Conservation (phyloP, 2,329 filamentous ascomycete genomes). For the Bipolaris victoriae region DNA sequence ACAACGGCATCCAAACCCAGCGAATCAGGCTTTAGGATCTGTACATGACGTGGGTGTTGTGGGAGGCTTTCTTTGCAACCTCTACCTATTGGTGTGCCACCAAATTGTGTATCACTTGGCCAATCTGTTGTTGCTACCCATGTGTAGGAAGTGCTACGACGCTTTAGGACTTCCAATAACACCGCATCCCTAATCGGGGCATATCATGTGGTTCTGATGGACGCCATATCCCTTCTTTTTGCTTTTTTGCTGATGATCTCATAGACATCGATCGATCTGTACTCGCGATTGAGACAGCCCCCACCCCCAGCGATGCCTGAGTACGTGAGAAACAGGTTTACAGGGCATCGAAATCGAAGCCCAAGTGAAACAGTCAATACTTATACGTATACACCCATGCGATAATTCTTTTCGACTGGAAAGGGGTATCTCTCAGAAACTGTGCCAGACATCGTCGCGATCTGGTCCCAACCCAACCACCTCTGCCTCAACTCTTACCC, state of each 20-base stretch:
- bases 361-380: background rate
- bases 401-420: background rate
- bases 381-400: background rate
- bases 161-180: background rate
- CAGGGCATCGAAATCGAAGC: background rate
- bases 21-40: background rate
- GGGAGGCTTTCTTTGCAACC: background rate
- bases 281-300: background rate
- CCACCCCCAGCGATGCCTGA: background rate
- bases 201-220: background rate
- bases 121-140: background rate
- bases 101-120: background rate
- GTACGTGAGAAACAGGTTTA: background rate
- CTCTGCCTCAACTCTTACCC: background rate
- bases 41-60: background rate
- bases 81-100: slow-evolving; percentile 3
- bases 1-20: too few relatives aligned
- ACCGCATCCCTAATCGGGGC: background rate
- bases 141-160: background rate
- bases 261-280: background rate
- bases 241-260: background rate
- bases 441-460: background rate
- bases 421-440: background rate
- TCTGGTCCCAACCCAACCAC: background rate
- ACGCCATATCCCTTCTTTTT: background rate